phyloP scores from a whole-genome alignment of 176 grass and related monocot genomes.

The Oryza officinalis region DNA sequence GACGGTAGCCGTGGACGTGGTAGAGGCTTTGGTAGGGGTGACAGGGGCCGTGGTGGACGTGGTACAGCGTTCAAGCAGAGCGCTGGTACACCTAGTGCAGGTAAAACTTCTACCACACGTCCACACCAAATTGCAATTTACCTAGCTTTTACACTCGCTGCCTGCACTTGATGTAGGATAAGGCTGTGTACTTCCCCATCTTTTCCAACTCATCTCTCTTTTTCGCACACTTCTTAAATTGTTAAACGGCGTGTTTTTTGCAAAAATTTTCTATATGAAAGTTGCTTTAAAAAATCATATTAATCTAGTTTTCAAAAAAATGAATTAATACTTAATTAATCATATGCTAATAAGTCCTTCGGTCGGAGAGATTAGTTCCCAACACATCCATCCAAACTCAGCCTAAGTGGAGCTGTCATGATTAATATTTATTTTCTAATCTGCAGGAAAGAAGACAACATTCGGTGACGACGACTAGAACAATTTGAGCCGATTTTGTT shows the following conservation, averaged over 20 bases:
- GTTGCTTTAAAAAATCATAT: too few species aligned
- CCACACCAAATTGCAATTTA: not conserved
- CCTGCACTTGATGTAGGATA: not conserved
- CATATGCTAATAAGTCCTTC: too few species aligned
- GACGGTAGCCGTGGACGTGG: slow-evolving; percentile 28
- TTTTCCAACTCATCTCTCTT: too few species aligned
- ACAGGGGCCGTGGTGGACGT: slow-evolving; percentile 41
- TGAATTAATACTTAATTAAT: too few species aligned
- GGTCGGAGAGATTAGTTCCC: too few species aligned
- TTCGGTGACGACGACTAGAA: slow-evolving; percentile 46
- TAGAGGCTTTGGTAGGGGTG: slow-evolving; percentile 35
- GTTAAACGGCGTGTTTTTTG: too few species aligned
- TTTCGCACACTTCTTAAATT: too few species aligned
- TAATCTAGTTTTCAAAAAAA: too few species aligned
- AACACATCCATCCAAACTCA: too few species aligned
- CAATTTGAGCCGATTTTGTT: not conserved
- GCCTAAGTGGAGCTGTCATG: not conserved
- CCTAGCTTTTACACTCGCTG: not conserved
- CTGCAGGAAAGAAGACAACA: slow-evolving; percentile 67
- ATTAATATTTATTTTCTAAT: not conserved
- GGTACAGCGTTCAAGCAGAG: slow-evolving; percentile 41
- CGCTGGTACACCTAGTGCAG: slow-evolving; percentile 50
- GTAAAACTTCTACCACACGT: slow-evolving; percentile 24
- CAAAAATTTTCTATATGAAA: too few species aligned
- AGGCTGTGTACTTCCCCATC: too few species aligned